Base-by-base conservation (phyloP, 441 rosid genomes). In the Macaranga tanarius region DNA sequence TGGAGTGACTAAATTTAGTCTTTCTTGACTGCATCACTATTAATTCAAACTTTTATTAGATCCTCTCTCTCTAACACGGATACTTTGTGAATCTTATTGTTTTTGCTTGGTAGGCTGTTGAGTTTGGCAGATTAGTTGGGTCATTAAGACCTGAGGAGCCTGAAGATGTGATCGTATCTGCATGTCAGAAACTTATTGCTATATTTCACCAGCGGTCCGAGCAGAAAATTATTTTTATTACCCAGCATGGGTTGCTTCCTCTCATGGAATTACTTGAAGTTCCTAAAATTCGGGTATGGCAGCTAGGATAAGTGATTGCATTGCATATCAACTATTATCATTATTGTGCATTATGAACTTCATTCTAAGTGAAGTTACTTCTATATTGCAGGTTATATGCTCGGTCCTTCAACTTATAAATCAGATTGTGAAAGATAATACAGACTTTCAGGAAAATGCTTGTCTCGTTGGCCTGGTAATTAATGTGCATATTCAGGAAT, bases 401-500 rank as follows among this genome's bases (percentile, higher is more conserved):
- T 87, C 93, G 40, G 89, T 92, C 77, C 94, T 96, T 79, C 98
- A 93, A 85, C 93, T 93, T 28, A 81, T 95, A 78, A 93, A 95
- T 73, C 90, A 95, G 79, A 88, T 90, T 71, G 84, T 89, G 44
- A 92, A 86, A 80, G 99, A 95, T 74, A 93, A 89, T 81, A 79
- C 86, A n/a, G 94, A 84, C 74, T 89, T 95, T 84, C 93, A 85
- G 90, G 97, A 95, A 85, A 95, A 95, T 86, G 97, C 97, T 73
- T 93, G 98, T 84, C 98, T 95, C 60, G 87, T 95, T 84, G 99
- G 99, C 75, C 79, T 92, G 81, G 97, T 93, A 82, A 86, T 95
- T 82, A 66, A 75, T 58, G 54, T 62, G 31, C 69, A 59, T 72
- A 34, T 72, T 55, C 48, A 61, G 42, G 72, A 64, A 44, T 66